Base-by-base conservation (phyloP, 2,329 filamentous ascomycete genomes). In the Trichoderma cornu-damae region DNA sequence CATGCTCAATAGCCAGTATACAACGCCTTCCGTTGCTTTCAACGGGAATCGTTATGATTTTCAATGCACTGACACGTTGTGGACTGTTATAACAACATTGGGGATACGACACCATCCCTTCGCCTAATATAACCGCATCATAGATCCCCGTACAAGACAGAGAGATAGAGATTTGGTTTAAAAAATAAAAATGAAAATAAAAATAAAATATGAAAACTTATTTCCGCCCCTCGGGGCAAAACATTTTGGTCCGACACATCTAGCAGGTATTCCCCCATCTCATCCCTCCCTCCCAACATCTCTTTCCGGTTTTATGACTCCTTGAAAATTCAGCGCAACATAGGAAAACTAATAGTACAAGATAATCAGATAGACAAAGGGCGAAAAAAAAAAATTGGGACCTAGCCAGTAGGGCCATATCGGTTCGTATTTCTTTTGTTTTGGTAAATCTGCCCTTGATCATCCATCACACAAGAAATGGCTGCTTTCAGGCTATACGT, bases 281-380 rank as follows among this genome's bases (percentile, higher is more conserved):
- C 16, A 47, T 9, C 12, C 34, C 11, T 28, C 11, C 6, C 6
- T 12, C 4, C n/a, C 20, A 34, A 20, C n/a, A 12, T 44, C 24
- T 47, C 28, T 22, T 38, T 30, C 42, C 20, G 30, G 38, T n/a
- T 37, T 32, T 22, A 24, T 20, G 11, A n/a, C 8, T 32, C 37
- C 37, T 43, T 24, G 12, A 16, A n/a, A 28, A 43, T 38, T 43
- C 49, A 22, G 14, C 8, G n/a, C 32, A 35, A 20, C 6, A 22
- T 18, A 22, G 11, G 24, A 32, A 54, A 47, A 16, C n/a, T 54
- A 54, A 32, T 55, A 37, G 16, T 55, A 55, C 52, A 55, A 12
- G 22, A 6, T 35, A 50, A 24, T 38, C 20, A 30, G n/a, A 51
- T 8, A 37, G 28, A 22, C 46, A 47, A 38, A 30, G 28, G 22